Percentiles rank a stretch among this genome's conserved stretches.
Evolutionary conservation across 305 asterid species (phyloP).

Genomic region (Ruellia speciosa): DNA sequence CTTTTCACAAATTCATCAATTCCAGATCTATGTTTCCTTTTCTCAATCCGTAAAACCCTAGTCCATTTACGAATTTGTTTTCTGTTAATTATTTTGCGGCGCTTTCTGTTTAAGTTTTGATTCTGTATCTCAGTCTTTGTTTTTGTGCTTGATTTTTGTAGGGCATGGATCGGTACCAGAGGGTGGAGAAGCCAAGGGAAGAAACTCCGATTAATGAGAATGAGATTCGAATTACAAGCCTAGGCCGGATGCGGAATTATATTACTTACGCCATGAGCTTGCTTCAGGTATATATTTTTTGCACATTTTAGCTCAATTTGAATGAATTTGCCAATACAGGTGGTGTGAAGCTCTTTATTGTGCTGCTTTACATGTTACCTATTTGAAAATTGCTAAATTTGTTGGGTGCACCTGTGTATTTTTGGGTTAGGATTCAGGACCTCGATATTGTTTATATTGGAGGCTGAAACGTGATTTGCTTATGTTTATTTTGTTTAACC

Average conservation of each 20-base stretch:
- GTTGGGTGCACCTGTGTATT: no score
- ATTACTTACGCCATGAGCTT: slow-evolving; percentile 79
- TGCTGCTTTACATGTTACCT: neutral
- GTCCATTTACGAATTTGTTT: neutral
- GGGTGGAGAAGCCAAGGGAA: slow-evolving; percentile 83
- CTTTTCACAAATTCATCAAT: neutral
- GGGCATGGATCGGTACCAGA: slow-evolving; percentile 92
- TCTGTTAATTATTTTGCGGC: neutral
- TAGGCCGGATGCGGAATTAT: slow-evolving; percentile 93
- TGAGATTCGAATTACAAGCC: slow-evolving; percentile 96
- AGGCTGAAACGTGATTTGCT: neutral
- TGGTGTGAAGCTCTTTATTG: neutral
- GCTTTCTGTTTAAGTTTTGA: neutral
- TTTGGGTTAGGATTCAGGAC: no score
- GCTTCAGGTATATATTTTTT: slow-evolving; percentile 53
- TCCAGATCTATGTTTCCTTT: neutral
- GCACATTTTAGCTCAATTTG: neutral
- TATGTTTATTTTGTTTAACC: neutral
- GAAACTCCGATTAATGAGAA: slow-evolving; percentile 77
- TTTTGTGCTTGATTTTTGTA: neutral
- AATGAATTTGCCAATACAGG: slow-evolving; percentile 7
- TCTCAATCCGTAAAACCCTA: neutral
- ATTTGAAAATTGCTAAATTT: no score
- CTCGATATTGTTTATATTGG: neutral
- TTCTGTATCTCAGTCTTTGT: neutral